Base-by-base conservation (phyloP, 1,284 basidiomycete genomes). In the Malassezia dermatis region DNA sequence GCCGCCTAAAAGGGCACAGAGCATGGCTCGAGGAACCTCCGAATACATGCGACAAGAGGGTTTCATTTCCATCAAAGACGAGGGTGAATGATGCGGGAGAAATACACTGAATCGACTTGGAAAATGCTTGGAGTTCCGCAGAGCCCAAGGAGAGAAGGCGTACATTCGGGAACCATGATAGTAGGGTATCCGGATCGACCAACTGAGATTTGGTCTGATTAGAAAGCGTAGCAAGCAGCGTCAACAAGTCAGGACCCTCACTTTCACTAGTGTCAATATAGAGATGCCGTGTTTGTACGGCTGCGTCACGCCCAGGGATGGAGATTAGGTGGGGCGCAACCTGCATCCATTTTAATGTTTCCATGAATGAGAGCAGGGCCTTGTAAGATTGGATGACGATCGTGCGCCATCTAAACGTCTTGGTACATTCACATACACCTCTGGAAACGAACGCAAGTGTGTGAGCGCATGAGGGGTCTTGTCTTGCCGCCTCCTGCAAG, bases 361-460 rank as follows among this genome's bases (percentile, higher is more conserved):
- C 15, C 51, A 53, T 39, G 28, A 63, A 32, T 11, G 32, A 17
- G 11, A 50, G 13, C 13, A 64, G 13, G n/a, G 58, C 45, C 6
- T 37, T 0, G 1, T 15, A 17, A 5, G 19, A 41, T 13, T 56
- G 56, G 11, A 56, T 44, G 5, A 60, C 34, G 34, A 67, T 35
- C 5, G 64, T 61, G 21, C 50, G 54, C 66, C 66, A 67, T 26
- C 66, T 55, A 13, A 57, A 56, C 6, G 43, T 30, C 2, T 53
- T 48, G 0, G 64, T 67, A 55, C 56, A 62, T 2, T 21, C 8
- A 39, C 64, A 68, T 27, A 62, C 58, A 12, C 39, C 15, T 28
- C 56, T 59, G 15, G 64, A 66, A n/a, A 66, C 63, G 19, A 52
- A 55, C 0, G 66, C 64, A 19, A 65, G 62, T 2, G 56, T 32